Percentiles rank a stretch among this genome's conserved stretches.
phyloP scores from a whole-genome alignment of 2,329 filamentous ascomycete species.

The Scopulariopsis brevicaulis region DNA sequence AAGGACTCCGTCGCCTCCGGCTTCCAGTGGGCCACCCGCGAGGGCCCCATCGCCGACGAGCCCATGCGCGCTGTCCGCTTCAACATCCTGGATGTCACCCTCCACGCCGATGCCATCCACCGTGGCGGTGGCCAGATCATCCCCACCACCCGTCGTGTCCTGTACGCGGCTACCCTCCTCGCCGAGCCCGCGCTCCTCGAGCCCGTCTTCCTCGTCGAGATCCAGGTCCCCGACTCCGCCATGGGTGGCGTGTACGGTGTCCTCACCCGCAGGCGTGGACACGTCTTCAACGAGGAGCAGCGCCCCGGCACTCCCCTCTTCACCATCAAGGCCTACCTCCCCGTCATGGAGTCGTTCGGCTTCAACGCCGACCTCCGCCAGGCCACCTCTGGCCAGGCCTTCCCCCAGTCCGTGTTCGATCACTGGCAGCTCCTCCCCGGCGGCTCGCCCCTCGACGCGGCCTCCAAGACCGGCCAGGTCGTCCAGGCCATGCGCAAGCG shows the following conservation, averaged over 20 bases:
- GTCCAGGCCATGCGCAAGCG: conserved; percentile 91
- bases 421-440: conserved; percentile 96
- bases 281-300: conserved; percentile 98
- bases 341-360: conserved; percentile 95
- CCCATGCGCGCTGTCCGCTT: conserved; percentile 95
- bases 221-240: conserved; percentile 94
- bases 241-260: conserved; percentile 99
- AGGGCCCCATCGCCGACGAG: conserved; percentile 97
- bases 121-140: conserved; percentile 99
- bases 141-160: conserved; percentile 91
- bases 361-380: conserved; percentile 96
- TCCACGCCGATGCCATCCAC: conserved; percentile 99
- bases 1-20: conserved; percentile 99
- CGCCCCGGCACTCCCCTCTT: conserved; percentile 97
- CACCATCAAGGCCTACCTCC: conserved; percentile 94
- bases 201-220: conserved; percentile 98
- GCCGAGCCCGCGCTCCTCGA: conserved; percentile 87
- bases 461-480: conserved; percentile 71
- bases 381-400: conserved; percentile 91
- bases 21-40: conserved; percentile 99
- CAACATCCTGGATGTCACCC: conserved; percentile 99
- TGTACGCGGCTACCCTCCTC: conserved; percentile 86
- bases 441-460: conserved; percentile 79
- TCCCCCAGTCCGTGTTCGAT: conserved; percentile 98
- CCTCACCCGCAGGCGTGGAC: conserved; percentile 92